These are phyloP conservation scores for Globomyces pollinis-pini DNA, from an alignment of 192 early-diverging fungal species.

Conservation along the genomic window DNA sequence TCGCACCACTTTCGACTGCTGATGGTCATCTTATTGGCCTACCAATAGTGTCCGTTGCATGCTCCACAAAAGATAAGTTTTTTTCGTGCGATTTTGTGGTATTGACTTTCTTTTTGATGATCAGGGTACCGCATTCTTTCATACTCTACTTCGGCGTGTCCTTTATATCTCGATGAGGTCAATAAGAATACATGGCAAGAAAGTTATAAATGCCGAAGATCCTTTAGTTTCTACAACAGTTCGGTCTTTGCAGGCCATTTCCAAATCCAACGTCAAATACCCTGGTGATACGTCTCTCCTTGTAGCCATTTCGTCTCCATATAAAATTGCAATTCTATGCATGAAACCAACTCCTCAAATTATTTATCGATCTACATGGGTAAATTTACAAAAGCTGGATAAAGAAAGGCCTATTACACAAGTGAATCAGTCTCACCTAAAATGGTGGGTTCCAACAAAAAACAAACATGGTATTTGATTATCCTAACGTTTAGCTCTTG, in stretches of 20 bases:
- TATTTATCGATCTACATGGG: conserved; percentile 19
- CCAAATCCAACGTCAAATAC: not conserved
- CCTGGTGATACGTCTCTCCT: conserved; percentile 15
- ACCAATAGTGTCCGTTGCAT: conserved; percentile 31
- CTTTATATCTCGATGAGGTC: conserved; percentile 13
- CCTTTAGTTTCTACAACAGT: conserved; percentile 16
- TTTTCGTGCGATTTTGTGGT: conserved; percentile 42
- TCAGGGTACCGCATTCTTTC: conserved; percentile 37
- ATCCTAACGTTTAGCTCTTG: not conserved
- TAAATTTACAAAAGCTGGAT: not conserved
- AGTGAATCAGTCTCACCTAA: not conserved
- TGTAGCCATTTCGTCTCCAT: conserved; percentile 23
- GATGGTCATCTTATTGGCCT: conserved; percentile 32
- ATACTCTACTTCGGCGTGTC: conserved; percentile 16
- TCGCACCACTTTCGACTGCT: not conserved
- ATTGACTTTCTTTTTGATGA: not conserved
- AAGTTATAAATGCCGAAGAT: not conserved
- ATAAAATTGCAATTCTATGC: conserved; percentile 28
- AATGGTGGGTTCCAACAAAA: conserved; percentile 2
- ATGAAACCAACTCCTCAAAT: conserved; percentile 26
- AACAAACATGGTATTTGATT: not conserved
- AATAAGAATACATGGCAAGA: conserved; percentile 21
- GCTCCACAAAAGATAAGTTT: conserved; percentile 20
- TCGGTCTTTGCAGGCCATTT: conserved; percentile 15
- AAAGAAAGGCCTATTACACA: not conserved